Evolutionary conservation across 2,329 filamentous ascomycete genomes (phyloP).

Genomic region (Myriosclerotinia scirpicola): DNA sequence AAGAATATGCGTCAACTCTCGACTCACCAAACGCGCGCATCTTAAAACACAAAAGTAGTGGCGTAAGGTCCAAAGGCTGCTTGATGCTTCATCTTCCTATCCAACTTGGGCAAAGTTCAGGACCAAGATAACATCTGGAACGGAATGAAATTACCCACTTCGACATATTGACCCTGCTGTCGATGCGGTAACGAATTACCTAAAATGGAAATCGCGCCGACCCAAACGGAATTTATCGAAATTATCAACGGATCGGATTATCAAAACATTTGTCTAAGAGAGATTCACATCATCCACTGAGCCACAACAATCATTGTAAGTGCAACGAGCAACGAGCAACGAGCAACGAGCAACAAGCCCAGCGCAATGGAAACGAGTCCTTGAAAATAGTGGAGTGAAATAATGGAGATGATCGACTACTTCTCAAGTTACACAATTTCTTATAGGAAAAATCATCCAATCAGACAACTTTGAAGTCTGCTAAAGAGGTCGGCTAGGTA

Average conservation of each 20-base stretch:
- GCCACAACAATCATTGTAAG: not conserved
- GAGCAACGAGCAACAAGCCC: not conserved
- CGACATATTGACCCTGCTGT: slow-evolving; percentile 6
- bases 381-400: not conserved
- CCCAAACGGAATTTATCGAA: not conserved
- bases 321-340: not conserved
- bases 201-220: not conserved
- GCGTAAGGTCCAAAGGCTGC: too few species aligned
- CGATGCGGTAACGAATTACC: too few species aligned
- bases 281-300: not conserved
- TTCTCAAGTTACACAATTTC: not conserved
- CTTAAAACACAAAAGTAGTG: too few species aligned
- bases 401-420: too few species aligned
- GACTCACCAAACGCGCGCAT: too few species aligned
- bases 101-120: slow-evolving; percentile 3
- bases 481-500: not conserved
- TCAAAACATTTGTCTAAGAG: not conserved
- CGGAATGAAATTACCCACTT: not conserved
- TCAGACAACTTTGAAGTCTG: not conserved
- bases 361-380: slow-evolving; percentile 11
- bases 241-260: not conserved
- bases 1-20: too few species aligned
- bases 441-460: not conserved
- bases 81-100: not conserved
- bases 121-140: slow-evolving; percentile 5